These are phyloP conservation scores for Tuber borchii DNA, from an alignment of 495 filamentous ascomycete species.

Conservation along the genomic window DNA sequence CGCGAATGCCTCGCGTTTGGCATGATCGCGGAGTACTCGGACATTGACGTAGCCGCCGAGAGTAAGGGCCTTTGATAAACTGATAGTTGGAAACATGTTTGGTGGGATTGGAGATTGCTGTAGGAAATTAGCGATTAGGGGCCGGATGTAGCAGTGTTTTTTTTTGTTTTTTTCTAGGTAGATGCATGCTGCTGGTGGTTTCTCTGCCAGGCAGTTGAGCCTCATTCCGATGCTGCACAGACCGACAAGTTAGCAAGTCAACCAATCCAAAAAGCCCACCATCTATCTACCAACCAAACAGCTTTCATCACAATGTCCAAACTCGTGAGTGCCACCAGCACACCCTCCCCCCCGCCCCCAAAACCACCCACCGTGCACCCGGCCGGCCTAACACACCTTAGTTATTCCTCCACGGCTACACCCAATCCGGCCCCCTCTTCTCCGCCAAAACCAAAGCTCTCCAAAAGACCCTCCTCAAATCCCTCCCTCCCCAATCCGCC, in stretches of 20 bases:
- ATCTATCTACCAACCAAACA: not conserved
- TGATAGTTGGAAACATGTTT: conserved; percentile 27
- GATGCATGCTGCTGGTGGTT: not conserved
- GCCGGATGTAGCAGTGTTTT: not conserved
- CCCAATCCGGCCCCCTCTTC: conserved; percentile 83
- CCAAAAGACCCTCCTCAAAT: conserved; percentile 69
- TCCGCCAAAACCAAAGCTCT: conserved; percentile 82
- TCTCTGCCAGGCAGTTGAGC: not conserved
- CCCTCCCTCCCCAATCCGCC: conserved; percentile 55
- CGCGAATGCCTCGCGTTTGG: conserved; percentile 87
- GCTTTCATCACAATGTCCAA: conserved; percentile 7
- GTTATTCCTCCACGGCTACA: conserved; percentile 64
- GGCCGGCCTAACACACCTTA: not conserved
- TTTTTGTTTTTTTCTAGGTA: not conserved
- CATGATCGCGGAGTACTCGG: conserved; percentile 80
- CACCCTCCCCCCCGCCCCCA: not conserved
- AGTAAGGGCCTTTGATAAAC: conserved; percentile 51
- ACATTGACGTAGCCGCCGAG: conserved; percentile 78
- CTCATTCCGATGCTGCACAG: not conserved
- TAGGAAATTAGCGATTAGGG: not conserved
- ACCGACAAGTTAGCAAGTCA: not conserved
- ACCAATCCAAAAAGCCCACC: not conserved
- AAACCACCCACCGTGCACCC: not conserved
- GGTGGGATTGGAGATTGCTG: not conserved
- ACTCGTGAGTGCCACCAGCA: not conserved